phyloP scores from a whole-genome alignment of 176 grass and related monocot genomes.

The Tillandsia fasciculata region DNA sequence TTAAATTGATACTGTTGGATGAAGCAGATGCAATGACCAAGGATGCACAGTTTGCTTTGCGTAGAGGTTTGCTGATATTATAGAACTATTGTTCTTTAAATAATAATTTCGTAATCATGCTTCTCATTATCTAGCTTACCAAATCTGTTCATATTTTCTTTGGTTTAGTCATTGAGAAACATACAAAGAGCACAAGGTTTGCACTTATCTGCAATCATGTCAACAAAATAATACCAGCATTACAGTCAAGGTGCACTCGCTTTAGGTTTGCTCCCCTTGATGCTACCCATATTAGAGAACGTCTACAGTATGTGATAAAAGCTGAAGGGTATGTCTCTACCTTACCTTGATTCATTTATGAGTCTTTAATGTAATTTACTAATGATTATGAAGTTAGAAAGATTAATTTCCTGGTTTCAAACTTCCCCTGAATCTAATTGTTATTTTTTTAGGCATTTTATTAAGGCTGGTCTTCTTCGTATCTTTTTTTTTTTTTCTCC shows the following conservation, averaged over 20 bases:
- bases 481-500: neutral
- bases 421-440: no score
- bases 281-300: constrained; percentile 64
- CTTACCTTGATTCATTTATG: neutral
- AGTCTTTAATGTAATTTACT: neutral
- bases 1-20: constrained; percentile 91
- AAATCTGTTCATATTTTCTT: constrained; percentile 3
- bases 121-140: neutral
- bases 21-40: constrained; percentile 99
- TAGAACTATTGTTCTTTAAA: neutral
- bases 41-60: constrained; percentile 95
- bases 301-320: constrained; percentile 81
- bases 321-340: constrained; percentile 52
- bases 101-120: neutral
- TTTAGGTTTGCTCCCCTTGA: constrained; percentile 98
- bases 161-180: constrained; percentile 84
- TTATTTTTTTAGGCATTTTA: neutral
- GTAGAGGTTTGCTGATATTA: constrained; percentile 58
- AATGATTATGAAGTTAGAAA: no score
- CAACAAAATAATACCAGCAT: constrained; percentile 97
- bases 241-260: constrained; percentile 95
- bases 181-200: constrained; percentile 98
- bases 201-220: constrained; percentile 97
- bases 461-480: neutral
- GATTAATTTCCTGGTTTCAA: no score